phyloP scores from a whole-genome alignment of 2,329 filamentous ascomycete species.

The Metarhizium sp. region DNA sequence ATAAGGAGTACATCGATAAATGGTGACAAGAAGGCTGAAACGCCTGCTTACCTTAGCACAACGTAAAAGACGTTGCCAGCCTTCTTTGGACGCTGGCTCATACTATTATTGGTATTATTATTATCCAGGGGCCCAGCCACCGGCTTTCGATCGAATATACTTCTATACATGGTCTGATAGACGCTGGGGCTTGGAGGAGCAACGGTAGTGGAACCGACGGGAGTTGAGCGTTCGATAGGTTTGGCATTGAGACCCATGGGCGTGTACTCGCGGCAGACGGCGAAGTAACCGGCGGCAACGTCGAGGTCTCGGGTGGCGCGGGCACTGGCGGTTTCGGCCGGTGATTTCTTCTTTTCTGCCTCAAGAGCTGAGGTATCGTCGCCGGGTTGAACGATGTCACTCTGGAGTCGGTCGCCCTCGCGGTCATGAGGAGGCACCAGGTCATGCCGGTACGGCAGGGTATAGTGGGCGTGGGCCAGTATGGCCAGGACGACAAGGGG shows the following conservation, averaged over 20 bases:
- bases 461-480: slow-evolving; percentile 58
- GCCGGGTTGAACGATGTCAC: slow-evolving; percentile 42
- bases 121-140: slow-evolving; percentile 36
- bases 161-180: slow-evolving; percentile 96
- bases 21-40: not conserved
- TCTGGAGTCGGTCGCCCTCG: slow-evolving; percentile 12
- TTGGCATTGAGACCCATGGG: slow-evolving; percentile 88
- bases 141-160: slow-evolving; percentile 78
- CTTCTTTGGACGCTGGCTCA: slow-evolving; percentile 47
- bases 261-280: slow-evolving; percentile 88
- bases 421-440: slow-evolving; percentile 18
- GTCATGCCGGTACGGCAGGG: slow-evolving; percentile 47
- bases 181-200: slow-evolving; percentile 81
- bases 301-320: slow-evolving; percentile 54
- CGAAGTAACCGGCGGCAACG: slow-evolving; percentile 84
- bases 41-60: slow-evolving; percentile 59
- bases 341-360: slow-evolving; percentile 43
- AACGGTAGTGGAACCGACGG: slow-evolving; percentile 65
- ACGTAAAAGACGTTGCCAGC: slow-evolving; percentile 90
- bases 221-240: slow-evolving; percentile 77
- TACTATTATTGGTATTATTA: slow-evolving; percentile 33
- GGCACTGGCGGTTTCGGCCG: slow-evolving; percentile 50
- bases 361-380: slow-evolving; percentile 59
- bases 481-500: slow-evolving; percentile 57
- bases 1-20: no score